phyloP scores from a whole-genome alignment of 495 filamentous ascomycete species.

The Ramalina peruviana region DNA sequence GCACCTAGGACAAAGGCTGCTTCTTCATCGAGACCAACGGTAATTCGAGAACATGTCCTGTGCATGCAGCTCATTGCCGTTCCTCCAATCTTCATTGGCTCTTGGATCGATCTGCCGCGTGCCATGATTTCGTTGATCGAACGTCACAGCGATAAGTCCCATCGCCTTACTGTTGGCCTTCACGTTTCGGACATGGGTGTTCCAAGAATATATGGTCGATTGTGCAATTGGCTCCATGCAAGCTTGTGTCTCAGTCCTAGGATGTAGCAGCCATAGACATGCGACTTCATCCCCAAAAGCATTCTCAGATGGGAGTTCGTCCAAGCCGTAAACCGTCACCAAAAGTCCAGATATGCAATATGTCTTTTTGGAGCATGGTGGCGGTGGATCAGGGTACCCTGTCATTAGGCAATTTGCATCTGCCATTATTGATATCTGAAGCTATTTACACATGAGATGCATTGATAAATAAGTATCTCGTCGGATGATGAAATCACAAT shows the following conservation, averaged over 20 bases:
- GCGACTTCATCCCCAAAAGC: constrained; percentile 36
- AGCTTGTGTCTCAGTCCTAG: constrained; percentile 51
- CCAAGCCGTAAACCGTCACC: constrained; percentile 63
- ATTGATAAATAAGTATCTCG: too few species aligned
- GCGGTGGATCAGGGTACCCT: constrained; percentile 17
- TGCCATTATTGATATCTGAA: constrained; percentile 2
- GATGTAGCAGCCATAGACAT: constrained; percentile 80
- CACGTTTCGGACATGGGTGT: constrained; percentile 19
- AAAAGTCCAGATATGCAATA: constrained; percentile 63
- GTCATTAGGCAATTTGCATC: constrained; percentile 19
- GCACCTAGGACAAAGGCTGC: background rate
- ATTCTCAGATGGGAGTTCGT: constrained; percentile 43
- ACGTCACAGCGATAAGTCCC: constrained; percentile 64
- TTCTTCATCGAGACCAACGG: constrained; percentile 21
- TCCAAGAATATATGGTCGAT: constrained; percentile 45
- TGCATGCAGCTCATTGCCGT: constrained; percentile 71
- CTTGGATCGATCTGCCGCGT: constrained; percentile 42
- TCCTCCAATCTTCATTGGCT: constrained; percentile 61
- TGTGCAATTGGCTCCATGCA: constrained; percentile 52
- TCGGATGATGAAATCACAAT: too few species aligned
- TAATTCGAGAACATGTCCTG: constrained; percentile 71
- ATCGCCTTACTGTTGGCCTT: constrained; percentile 15
- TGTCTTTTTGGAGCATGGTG: constrained; percentile 43
- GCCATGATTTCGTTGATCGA: constrained; percentile 88
- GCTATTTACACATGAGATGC: too few species aligned